Percentiles rank a stretch among this genome's conserved stretches.
Conservation (phyloP, 1,284 basidiomycete genomes). For the Ceratorhiza oryzae-sativae region DNA sequence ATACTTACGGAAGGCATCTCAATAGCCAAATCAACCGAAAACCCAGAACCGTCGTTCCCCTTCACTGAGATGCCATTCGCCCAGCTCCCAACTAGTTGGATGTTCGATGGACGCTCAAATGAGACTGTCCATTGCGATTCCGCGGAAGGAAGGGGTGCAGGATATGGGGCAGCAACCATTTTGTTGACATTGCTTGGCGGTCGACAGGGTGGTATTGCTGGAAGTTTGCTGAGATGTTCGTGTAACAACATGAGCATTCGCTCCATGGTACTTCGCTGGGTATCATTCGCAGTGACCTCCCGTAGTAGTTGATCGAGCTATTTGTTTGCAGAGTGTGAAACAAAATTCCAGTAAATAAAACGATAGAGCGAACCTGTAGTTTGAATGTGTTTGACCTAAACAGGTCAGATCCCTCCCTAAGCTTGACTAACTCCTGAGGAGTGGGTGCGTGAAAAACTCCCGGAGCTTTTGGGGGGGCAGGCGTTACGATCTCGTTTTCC, state of each 20-base stretch:
- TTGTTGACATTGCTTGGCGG: conserved; percentile 51
- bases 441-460: conserved; percentile 53
- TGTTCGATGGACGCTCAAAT: conserved; percentile 67
- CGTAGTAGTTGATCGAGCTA: conserved; percentile 84
- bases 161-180: conserved; percentile 64
- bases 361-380: conserved; percentile 64
- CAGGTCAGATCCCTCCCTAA: conserved; percentile 80
- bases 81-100: conserved; percentile 79
- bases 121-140: conserved; percentile 79
- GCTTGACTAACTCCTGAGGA: conserved; percentile 71
- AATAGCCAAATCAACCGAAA: conserved; percentile 81
- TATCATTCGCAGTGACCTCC: conserved; percentile 73
- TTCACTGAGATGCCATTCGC: conserved; percentile 67
- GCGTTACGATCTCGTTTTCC: not conserved
- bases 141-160: conserved; percentile 67
- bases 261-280: conserved; percentile 58
- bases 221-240: conserved; percentile 63
- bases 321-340: not conserved
- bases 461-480: not conserved
- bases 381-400: conserved; percentile 87
- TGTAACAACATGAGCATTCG: conserved; percentile 69
- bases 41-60: conserved; percentile 66
- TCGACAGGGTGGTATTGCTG: conserved; percentile 66
- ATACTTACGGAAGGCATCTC: conserved; percentile 82
- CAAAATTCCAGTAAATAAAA: not conserved